Base-by-base conservation (phyloP, 2,329 filamentous ascomycete genomes). In the Fusarium haematococcum region DNA sequence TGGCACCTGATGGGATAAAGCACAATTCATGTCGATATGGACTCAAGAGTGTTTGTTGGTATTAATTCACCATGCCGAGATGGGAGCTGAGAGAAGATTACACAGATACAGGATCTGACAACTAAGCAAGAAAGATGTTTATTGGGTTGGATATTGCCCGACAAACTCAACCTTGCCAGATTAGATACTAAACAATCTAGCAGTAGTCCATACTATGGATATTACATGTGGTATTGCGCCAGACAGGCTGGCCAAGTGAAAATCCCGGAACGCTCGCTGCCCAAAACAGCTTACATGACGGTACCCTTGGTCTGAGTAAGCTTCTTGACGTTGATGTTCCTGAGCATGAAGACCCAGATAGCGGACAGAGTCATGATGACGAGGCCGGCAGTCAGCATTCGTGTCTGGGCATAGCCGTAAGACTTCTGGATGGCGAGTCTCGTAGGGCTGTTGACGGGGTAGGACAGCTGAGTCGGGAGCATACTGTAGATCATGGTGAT, bases 321-420 rank as follows among this genome's bases (percentile, higher is more conserved):
- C 74, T 80, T 78, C 33, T 74, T 75, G 14, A 82, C 73, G 35
- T 83, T 77, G 41, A 80, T 71, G 65, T 82, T 81, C 68, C 75
- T 75, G 37, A 82, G 71, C 71, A 83, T 68, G n/a, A 75, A 62
- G 18, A 80, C 76, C 71, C 78, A 80, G 25, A 79, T 64, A 27
- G 80, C 77, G 20, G 72, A 62, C 52, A 83, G 65, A 5, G 61
- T 70, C 62, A 80, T 77, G 65, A 82, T 71, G 2, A 77, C 79
- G 25, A 77, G 77, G 20, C 83, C 83, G n/a, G 82, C 81, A 61
- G 81, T 79, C 32, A 84, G 78, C 82, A 84, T 84, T 37, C 79
- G 72, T 14, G 80, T 82, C 80, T 89, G 86, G 6, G 85, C 82
- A 41, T 85, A 84, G 1, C 82, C 86, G 67, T 89, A 89, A 1